Evolutionary conservation across 352 stramenopile genomes (phyloP), one percentile per base, ranked within the genome.

Genomic region (Globisporangium abappressorium): DNA sequence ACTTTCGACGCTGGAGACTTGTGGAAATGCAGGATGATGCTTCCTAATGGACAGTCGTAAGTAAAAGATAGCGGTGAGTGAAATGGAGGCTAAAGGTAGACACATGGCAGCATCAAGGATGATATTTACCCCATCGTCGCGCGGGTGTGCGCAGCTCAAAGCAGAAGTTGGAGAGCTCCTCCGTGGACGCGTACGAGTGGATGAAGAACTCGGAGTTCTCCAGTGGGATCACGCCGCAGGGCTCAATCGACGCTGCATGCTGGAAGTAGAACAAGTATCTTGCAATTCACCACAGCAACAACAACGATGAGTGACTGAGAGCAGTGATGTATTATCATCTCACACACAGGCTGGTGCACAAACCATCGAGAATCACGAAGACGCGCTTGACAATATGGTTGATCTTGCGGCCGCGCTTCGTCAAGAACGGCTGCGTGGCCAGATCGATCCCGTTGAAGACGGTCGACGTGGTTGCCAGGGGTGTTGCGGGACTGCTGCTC

Each of bases 231-330:
- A 94, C 73, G 0, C 85, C 85, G 62, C 81, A 91, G 3, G 84
- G 85, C 57, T 86, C 77, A 1, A 70, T 74, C 12, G 82, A 72
- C 18, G 71, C 61, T 4, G 79, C 71, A 53, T 78, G 75, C 54
- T 88, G 81, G 55, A 94, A 94, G 84, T 92, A 94, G 73, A 93
- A 92, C 41, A 94, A 65, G 62, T 90, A 91, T 57, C 78, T 83
- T 93, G 54, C 20, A 57, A 8, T 60, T 20, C 14, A 38, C 36
- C 20, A 47, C 26, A 66, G 0, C 11, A 36, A 43, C 3, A 36
- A 34, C 15, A 59, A 20, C 20, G 28, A 28, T 18, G 5, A 51
- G 41, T 8, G 38, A 20, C 2, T 15, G 30, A 26, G 26, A 24
- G 53, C 14, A 58, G 53, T 15, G 22, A 30, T 24, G 5, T 41